Base-by-base conservation (phyloP, 129 eudicot genomes). In the Saussurea involucrata region DNA sequence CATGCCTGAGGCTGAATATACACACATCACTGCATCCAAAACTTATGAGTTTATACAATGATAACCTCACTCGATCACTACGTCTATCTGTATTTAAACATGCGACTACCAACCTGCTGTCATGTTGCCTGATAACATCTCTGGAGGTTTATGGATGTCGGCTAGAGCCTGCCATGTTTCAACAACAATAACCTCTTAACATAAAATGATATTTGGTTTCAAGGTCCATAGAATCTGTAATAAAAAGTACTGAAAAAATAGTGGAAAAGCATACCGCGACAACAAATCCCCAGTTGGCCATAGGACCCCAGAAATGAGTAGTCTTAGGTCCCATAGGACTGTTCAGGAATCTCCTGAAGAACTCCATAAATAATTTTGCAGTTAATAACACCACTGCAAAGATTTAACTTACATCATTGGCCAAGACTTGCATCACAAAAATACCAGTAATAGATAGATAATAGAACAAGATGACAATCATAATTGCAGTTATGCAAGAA, bases 301-400 rank as follows among this genome's bases (percentile, higher is more conserved):
- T 82, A 28, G 98, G 98, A 28, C 98, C 98, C 98, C 98, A 92
- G 49, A 92, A 92, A 78, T 92, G 98, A 76, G 98, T 90, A 55
- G 98, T 92, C 79, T 92, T 92, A 33, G 96, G 98, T 64, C 98
- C 98, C 77, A 92, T 83, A 0, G 98, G 98, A 82, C 98, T 92
- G 84, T 92, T 92, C 76, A 88, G 46, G 72, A 83, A 92, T 44
- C 94, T 82, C 67, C 78, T 80, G 88, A 92, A 88, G 70, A 92
- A 86, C 80, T 94, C 86, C 98, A 92, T 92, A 12, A 18, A 37
- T 32, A 31, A 69, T 55, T 33, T 34, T 49, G 75, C 71, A 40
- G 60, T 34, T 77, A 61, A 33, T 46, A 11, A 60, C 13, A 60
- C 42, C 65, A 67, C 77, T 71, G 84, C 77, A 71, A 82, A 63